Conservation (phyloP, 2,329 filamentous ascomycete species). For the Diaporthe sp. region DNA sequence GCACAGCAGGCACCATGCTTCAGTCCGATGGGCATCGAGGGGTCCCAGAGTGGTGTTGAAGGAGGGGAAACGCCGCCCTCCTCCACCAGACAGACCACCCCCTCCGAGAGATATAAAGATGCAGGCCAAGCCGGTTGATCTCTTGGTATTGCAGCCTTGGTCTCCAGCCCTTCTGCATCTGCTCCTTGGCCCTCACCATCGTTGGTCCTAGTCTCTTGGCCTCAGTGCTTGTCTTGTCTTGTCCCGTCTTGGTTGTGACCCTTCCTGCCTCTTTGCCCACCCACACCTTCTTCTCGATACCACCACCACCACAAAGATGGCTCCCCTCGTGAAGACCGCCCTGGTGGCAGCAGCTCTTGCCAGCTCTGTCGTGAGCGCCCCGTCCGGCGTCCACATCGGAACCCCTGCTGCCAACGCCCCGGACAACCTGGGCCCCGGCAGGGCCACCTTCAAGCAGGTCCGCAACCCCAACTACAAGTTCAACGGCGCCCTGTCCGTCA, state of each 20-base stretch:
- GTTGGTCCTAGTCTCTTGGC: constrained; percentile 23
- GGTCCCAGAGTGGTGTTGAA: background rate
- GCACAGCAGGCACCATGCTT: background rate
- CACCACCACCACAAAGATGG: constrained; percentile 17
- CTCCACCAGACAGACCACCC: background rate
- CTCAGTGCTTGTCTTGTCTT: constrained; percentile 27
- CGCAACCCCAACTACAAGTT: constrained; percentile 42
- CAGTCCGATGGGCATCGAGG: background rate
- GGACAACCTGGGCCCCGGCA: constrained; percentile 30
- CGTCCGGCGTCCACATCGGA: constrained; percentile 30
- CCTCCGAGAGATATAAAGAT: constrained; percentile 30
- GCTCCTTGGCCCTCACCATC: constrained; percentile 34
- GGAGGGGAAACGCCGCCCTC: background rate
- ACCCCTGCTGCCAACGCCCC: constrained; percentile 17
- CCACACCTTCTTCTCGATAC: background rate
- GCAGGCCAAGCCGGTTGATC: constrained; percentile 18
- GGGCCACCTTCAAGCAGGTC: constrained; percentile 40
- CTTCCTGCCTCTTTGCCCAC: constrained; percentile 1
- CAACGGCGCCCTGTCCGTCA: constrained; percentile 41
- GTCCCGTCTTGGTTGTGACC: constrained; percentile 29
- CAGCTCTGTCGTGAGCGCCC: constrained; percentile 35
- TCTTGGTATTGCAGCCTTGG: background rate
- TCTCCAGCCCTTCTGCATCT: constrained; percentile 24
- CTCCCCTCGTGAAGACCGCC: constrained; percentile 24
- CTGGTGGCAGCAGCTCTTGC: constrained; percentile 33